These are phyloP conservation scores for Narthecium ossifragum DNA, from an alignment of 106 monocot genomes.

Conservation along the genomic window DNA sequence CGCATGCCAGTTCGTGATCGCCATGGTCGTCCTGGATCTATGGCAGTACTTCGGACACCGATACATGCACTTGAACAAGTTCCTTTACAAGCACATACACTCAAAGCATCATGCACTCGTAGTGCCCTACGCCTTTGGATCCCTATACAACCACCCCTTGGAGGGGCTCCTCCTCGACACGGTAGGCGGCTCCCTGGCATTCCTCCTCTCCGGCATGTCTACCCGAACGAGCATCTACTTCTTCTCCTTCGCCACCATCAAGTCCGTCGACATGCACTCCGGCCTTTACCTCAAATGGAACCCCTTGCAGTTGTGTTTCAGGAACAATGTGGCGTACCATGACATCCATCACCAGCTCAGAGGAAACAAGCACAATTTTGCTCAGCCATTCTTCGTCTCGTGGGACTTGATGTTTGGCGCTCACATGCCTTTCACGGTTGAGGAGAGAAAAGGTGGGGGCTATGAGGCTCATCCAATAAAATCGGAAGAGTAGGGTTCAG, in stretches of 20 bases:
- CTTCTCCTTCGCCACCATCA: slow-evolving; percentile 16
- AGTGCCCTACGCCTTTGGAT: slow-evolving; percentile 20
- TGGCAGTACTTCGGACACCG: slow-evolving; percentile 33
- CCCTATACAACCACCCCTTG: slow-evolving; percentile 25
- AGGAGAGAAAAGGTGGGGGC: not conserved
- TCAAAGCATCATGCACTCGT: slow-evolving; percentile 11
- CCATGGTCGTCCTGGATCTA: slow-evolving; percentile 28
- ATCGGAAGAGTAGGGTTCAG: too few relatives aligned
- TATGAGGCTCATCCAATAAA: not conserved
- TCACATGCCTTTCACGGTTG: slow-evolving; percentile 9
- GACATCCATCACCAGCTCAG: slow-evolving; percentile 36
- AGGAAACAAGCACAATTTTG: slow-evolving; percentile 33
- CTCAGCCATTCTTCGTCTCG: slow-evolving; percentile 30
- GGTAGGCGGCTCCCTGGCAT: not conserved
- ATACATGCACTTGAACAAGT: slow-evolving; percentile 33
- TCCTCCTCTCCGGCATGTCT: slow-evolving; percentile 16
- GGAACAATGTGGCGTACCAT: slow-evolving; percentile 28
- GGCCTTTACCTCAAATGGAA: slow-evolving; percentile 20
- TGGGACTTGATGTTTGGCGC: slow-evolving; percentile 16
- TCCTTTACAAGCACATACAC: slow-evolving; percentile 28
- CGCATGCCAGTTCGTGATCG: slow-evolving; percentile 4
- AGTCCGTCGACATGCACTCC: slow-evolving; percentile 24
- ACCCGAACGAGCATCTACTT: slow-evolving; percentile 6
- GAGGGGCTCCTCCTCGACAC: slow-evolving; percentile 26
- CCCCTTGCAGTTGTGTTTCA: slow-evolving; percentile 12